phyloP scores from a whole-genome alignment of 225 moss, liverwort and hornwort species.

The Sphagnum tenellum region DNA sequence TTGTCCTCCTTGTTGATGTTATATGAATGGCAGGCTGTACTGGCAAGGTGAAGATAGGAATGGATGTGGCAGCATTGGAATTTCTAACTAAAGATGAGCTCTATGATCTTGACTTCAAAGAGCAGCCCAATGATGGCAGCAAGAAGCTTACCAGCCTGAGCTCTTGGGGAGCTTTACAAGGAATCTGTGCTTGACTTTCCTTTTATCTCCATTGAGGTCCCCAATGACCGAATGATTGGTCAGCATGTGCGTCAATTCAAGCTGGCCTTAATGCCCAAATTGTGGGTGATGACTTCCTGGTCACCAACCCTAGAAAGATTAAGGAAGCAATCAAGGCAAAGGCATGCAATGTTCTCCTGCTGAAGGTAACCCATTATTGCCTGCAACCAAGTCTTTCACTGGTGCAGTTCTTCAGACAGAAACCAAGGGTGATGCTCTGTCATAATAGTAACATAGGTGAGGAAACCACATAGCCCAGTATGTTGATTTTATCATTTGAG shows the following conservation, averaged over 20 bases:
- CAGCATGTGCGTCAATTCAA: conserved; percentile 69
- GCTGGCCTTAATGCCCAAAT: conserved; percentile 69
- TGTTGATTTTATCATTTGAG: neutral
- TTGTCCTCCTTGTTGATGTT: conserved; percentile 77
- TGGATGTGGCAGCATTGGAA: conserved; percentile 96
- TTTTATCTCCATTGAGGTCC: conserved; percentile 93
- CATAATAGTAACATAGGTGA: neutral
- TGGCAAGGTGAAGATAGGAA: conserved; percentile 93
- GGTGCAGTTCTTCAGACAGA: no score
- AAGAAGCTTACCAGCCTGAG: conserved; percentile 63
- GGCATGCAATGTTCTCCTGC: conserved; percentile 80
- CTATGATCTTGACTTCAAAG: conserved; percentile 94
- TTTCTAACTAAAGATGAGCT: conserved; percentile 75
- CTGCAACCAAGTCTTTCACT: neutral
- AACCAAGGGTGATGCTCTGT: no score
- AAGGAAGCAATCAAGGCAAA: conserved; percentile 80
- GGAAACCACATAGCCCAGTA: neutral
- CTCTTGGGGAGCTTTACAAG: conserved; percentile 84
- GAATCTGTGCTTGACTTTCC: conserved; percentile 78
- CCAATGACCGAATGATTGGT: conserved; percentile 96
- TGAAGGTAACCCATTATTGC: conserved; percentile 41
- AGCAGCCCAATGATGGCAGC: conserved; percentile 78
- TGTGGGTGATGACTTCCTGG: conserved; percentile 86
- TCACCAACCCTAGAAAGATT: conserved; percentile 92
- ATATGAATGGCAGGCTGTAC: conserved; percentile 95